phyloP scores from a whole-genome alignment of 2,329 filamentous ascomycete genomes.

The Cyphellophora europaea region DNA sequence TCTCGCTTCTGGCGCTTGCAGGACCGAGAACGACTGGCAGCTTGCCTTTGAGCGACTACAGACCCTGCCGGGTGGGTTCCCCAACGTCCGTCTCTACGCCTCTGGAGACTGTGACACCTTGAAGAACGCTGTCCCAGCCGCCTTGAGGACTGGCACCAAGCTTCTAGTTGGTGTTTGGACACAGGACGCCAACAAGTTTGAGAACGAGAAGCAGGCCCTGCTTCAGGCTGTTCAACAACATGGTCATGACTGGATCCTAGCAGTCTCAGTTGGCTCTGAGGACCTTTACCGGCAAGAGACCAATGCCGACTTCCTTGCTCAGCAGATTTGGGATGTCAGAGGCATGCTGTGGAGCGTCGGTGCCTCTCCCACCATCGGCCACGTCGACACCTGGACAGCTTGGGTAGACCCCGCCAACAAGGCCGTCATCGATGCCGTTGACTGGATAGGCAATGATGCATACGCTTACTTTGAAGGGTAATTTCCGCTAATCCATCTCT shows the following conservation, averaged over 20 bases:
- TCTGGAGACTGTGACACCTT: constrained; percentile 38
- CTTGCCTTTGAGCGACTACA: constrained; percentile 20
- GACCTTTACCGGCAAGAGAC: constrained; percentile 53
- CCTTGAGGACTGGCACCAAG: constrained; percentile 49
- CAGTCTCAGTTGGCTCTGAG: constrained; percentile 58
- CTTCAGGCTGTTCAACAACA: constrained; percentile 45
- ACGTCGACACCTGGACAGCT: constrained; percentile 60
- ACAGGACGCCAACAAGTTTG: constrained; percentile 39
- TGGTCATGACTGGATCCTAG: constrained; percentile 52
- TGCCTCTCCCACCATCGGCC: constrained; percentile 46
- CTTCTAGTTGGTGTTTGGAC: constrained; percentile 58
- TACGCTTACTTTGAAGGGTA: constrained; percentile 61
- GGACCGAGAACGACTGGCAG: constrained; percentile 21
- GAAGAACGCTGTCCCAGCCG: constrained; percentile 44
- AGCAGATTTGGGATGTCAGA: constrained; percentile 42
- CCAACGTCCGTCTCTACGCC: constrained; percentile 21
- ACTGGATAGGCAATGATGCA: constrained; percentile 57
- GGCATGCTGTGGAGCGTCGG: constrained; percentile 40
- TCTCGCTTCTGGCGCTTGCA: constrained; percentile 20
- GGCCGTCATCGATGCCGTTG: constrained; percentile 50
- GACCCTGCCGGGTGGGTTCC: constrained; percentile 21
- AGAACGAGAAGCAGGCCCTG: constrained; percentile 52
- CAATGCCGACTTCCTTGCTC: constrained; percentile 29
- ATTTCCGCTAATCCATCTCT: too few species aligned
- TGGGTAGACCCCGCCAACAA: constrained; percentile 53